Percentiles rank a stretch among this genome's conserved stretches.
These are phyloP conservation scores for Sarocladiaceae sp. DNA, from an alignment of 2,329 filamentous ascomycete species.

Conservation along the genomic window DNA sequence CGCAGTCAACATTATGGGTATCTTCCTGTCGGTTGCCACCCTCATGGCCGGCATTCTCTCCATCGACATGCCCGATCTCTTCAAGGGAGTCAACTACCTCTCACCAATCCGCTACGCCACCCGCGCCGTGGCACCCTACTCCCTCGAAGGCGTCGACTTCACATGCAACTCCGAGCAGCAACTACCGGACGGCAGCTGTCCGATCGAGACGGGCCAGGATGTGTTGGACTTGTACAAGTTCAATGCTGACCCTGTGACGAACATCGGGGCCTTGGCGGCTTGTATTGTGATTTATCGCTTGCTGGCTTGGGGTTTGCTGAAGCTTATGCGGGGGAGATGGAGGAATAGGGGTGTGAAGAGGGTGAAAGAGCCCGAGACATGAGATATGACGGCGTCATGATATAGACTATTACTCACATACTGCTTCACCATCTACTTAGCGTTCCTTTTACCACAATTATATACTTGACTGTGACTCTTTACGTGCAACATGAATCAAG, in stretches of 20 bases:
- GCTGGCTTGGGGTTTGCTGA: conserved; percentile 56
- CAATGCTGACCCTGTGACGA: conserved; percentile 55
- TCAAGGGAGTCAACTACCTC: conserved; percentile 67
- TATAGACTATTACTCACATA: not conserved
- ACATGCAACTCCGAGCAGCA: conserved; percentile 58
- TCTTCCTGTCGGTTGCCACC: conserved; percentile 65
- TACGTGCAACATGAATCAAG: no score
- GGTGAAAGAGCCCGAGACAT: not conserved
- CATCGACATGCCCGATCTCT: conserved; percentile 63
- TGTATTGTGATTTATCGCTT: conserved; percentile 63
- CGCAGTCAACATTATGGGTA: conserved; percentile 67
- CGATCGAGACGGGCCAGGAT: conserved; percentile 61
- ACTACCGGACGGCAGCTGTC: conserved; percentile 57
- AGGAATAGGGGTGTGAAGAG: conserved; percentile 6
- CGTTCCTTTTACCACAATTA: no score
- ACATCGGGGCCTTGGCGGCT: conserved; percentile 58
- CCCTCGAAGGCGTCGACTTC: conserved; percentile 56
- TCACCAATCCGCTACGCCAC: conserved; percentile 67
- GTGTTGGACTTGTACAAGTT: conserved; percentile 65
- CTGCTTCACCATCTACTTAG: no score
- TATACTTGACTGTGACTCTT: no score
- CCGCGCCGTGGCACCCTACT: conserved; percentile 62
- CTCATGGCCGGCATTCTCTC: conserved; percentile 69
- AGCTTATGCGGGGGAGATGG: conserved; percentile 21
- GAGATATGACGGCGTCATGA: not conserved